Conservation (phyloP, 2,329 filamentous ascomycete genomes). For the Sarocladiaceae sp. region DNA sequence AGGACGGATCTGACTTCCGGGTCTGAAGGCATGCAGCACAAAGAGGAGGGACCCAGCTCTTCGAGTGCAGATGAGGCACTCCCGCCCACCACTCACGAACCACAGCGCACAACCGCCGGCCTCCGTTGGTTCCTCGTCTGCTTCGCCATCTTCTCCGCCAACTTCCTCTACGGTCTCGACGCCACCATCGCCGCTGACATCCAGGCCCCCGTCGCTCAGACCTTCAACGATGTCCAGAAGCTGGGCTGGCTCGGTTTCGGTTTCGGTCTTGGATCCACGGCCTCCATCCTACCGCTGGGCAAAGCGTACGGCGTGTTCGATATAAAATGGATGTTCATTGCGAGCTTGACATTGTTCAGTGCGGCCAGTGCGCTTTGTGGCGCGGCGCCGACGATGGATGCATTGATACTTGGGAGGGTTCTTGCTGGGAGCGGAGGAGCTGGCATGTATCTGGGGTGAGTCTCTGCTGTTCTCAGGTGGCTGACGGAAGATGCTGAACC, state of each 20-base stretch:
- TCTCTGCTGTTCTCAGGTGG: neutral
- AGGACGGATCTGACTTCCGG: no score
- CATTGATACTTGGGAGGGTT: neutral
- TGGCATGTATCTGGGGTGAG: neutral
- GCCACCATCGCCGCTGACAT: conserved; percentile 41
- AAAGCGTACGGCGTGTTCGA: conserved; percentile 28
- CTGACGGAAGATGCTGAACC: neutral
- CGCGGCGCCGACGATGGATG: conserved; percentile 24
- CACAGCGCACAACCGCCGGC: neutral
- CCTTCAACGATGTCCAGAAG: conserved; percentile 15
- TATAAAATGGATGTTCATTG: conserved; percentile 32
- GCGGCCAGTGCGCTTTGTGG: conserved; percentile 31
- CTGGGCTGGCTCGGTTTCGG: conserved; percentile 16
- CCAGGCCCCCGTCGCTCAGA: conserved; percentile 14
- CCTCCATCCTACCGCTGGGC: conserved; percentile 15
- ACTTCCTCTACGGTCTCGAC: conserved; percentile 36
- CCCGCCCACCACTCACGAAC: neutral
- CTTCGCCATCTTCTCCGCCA: neutral
- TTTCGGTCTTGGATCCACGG: conserved; percentile 15
- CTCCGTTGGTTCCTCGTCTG: neutral
- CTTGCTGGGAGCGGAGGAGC: neutral
- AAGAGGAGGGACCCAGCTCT: no score
- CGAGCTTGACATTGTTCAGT: conserved; percentile 19
- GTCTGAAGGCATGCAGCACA: no score
- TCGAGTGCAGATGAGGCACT: no score